These are phyloP conservation scores for Achlya hypogyna DNA, from an alignment of 352 stramenopile species.

Conservation along the genomic window DNA sequence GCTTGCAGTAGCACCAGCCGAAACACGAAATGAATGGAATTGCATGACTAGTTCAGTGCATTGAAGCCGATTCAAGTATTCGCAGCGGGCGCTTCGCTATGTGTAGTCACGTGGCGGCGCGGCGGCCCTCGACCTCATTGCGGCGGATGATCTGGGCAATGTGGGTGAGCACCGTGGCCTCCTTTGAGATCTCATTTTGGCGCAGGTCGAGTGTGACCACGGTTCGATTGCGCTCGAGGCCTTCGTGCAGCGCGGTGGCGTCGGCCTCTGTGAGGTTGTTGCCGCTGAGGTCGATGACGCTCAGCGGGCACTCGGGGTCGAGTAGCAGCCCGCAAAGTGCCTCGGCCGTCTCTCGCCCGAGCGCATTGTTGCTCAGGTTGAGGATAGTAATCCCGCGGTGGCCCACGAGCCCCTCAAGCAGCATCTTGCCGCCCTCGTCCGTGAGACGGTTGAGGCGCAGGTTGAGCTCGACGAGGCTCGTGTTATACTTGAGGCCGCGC, in stretches of 20 bases:
- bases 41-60: background rate
- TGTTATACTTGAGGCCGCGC: slow-evolving; percentile 85
- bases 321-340: slow-evolving; percentile 61
- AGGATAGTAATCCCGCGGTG: slow-evolving; percentile 57
- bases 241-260: slow-evolving; percentile 43
- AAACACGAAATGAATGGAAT: background rate
- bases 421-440: slow-evolving; percentile 82
- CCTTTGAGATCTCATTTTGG: slow-evolving; percentile 61
- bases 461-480: slow-evolving; percentile 83
- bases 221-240: slow-evolving; percentile 47
- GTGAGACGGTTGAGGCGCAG: slow-evolving; percentile 86
- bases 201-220: slow-evolving; percentile 67
- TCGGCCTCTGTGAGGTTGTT: slow-evolving; percentile 65
- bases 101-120: background rate
- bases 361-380: slow-evolving; percentile 82
- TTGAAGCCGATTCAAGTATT: background rate
- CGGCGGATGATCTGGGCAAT: slow-evolving; percentile 63
- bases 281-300: slow-evolving; percentile 71
- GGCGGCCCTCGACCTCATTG: slow-evolving; percentile 46
- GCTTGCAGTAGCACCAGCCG: background rate
- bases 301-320: slow-evolving; percentile 48
- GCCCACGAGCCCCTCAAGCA: slow-evolving; percentile 76
- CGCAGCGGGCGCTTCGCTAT: background rate
- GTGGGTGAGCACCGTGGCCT: slow-evolving; percentile 45
- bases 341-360: slow-evolving; percentile 61